phyloP scores from a whole-genome alignment of 1,139 yeast genomes.

The Yamadazyma sp. region DNA sequence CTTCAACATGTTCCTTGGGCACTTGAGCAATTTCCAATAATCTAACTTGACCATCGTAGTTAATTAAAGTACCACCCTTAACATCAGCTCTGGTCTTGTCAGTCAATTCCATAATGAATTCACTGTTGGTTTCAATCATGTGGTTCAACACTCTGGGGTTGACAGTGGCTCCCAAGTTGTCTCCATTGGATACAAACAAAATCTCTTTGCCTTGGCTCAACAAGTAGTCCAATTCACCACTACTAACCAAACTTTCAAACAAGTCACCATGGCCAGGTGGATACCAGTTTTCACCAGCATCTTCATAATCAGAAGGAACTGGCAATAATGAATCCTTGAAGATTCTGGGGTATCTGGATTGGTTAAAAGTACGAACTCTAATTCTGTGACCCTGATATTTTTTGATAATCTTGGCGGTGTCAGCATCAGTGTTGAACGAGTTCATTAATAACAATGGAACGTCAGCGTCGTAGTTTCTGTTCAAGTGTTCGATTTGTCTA shows the following conservation, averaged over 20 bases:
- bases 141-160: slow-evolving; percentile 88
- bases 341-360: slow-evolving; percentile 94
- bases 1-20: slow-evolving; percentile 98
- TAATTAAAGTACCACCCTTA: slow-evolving; percentile 97
- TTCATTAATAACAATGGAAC: slow-evolving; percentile 97
- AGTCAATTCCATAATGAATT: slow-evolving; percentile 96
- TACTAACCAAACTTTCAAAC: slow-evolving; percentile 83
- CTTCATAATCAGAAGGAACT: slow-evolving; percentile 77
- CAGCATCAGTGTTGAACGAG: slow-evolving; percentile 96
- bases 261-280: slow-evolving; percentile 99
- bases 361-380: slow-evolving; percentile 93
- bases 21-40: slow-evolving; percentile 97
- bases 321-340: slow-evolving; percentile 93
- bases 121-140: slow-evolving; percentile 88
- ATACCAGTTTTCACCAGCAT: slow-evolving; percentile 85
- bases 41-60: slow-evolving; percentile 93
- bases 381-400: slow-evolving; percentile 97
- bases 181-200: slow-evolving; percentile 95
- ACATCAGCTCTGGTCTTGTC: slow-evolving; percentile 99
- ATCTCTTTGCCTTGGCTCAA: slow-evolving; percentile 93
- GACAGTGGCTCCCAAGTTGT: slow-evolving; percentile 97
- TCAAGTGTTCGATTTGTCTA: slow-evolving; percentile 94
- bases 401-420: slow-evolving; percentile 92
- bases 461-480: slow-evolving; percentile 86
- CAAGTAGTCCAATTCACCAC: slow-evolving; percentile 90